A percentile compares a stretch with the other conserved stretches of the same genome.
These are phyloP conservation scores for Melanopsichium pennsylvanicum DNA, from an alignment of 1,284 basidiomycete species.

Conservation along the genomic window DNA sequence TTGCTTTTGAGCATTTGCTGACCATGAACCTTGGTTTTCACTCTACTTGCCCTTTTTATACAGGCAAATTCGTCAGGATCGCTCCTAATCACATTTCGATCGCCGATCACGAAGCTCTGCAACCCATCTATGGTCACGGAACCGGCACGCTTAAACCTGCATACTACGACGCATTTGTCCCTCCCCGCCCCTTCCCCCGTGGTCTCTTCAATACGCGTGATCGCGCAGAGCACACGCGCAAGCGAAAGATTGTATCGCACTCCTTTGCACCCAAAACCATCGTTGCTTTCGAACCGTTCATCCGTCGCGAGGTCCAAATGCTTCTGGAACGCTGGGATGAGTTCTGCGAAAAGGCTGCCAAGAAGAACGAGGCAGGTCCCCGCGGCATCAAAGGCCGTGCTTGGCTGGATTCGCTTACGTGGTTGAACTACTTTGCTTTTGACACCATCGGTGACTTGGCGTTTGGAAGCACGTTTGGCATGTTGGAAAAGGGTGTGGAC, in stretches of 20 bases:
- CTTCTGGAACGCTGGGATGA: constrained; percentile 59
- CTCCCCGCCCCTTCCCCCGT: constrained; percentile 63
- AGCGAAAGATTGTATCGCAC: constrained; percentile 86
- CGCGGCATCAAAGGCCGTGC: constrained; percentile 54
- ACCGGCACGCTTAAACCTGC: constrained; percentile 53
- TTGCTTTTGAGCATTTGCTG: background rate
- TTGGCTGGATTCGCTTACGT: constrained; percentile 69
- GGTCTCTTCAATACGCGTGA: constrained; percentile 85
- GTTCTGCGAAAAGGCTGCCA: constrained; percentile 47
- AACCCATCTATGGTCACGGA: constrained; percentile 49
- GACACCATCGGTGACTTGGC: constrained; percentile 64
- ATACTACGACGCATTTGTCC: constrained; percentile 78
- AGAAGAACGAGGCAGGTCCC: constrained; percentile 39
- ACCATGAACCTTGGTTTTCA: background rate
- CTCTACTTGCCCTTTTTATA: no score
- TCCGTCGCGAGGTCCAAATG: constrained; percentile 55
- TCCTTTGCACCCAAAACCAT: constrained; percentile 73
- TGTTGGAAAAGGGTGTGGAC: constrained; percentile 80
- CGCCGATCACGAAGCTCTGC: constrained; percentile 70
- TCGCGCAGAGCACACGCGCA: constrained; percentile 81
- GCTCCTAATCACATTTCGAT: constrained; percentile 87
- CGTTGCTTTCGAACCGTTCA: constrained; percentile 57
- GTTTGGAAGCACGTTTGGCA: constrained; percentile 75
- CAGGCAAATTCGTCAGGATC: constrained; percentile 76
- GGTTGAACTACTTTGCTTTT: constrained; percentile 83